Evolutionary conservation across 2,329 filamentous ascomycete genomes (phyloP), one percentile per base, ranked within the genome.

Genomic region (Claviceps spartinae): DNA sequence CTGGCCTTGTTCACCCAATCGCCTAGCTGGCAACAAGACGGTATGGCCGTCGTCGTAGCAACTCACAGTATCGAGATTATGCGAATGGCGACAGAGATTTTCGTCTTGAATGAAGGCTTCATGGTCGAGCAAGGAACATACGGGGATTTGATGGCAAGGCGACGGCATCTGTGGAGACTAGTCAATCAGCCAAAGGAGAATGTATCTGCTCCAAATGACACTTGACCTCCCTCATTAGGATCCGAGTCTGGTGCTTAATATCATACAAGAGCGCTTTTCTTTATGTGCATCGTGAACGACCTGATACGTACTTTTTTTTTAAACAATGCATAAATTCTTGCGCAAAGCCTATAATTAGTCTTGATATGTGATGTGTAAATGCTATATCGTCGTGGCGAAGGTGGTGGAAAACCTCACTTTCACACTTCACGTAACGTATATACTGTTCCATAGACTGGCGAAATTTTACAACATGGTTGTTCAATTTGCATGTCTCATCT

Each of bases 1-100:
- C 73, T 95, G 42, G 65, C 65, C 38, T 61, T 62, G 0, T 66
- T 93, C 1, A 69, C 83, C 13, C 55, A 58, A 1, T 52, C 54
- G 22, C 13, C 22, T 56, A 11, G 36, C n/a, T 13, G 51, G 38
- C 55, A 53, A 54, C 8, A 55, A 3, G 49, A 49, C 11, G 71
- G 69, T 0, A 76, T 88, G 65, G 85, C 85, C 0, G 79, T 95
- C 0, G 73, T 96, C 16, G 76, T 94, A 24, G 83, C 95, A 41
- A 95, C 89, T 48, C 91, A 96, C 67, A 79, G 77, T 52, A 74
- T 72, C 55, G 84, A 91, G 61, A 94, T 95, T 88, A 96, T 97
- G 86, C 75, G 76, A 53, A 78, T 87, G 54, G 86, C 85, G 0
- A 82, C 88, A 62, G 74, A 78, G 45, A 72, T 96, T 7, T 72